A percentile compares a stretch with the other conserved stretches of the same genome.
phyloP scores from a whole-genome alignment of 352 stramenopile genomes.

The Phytophthora multivora region DNA sequence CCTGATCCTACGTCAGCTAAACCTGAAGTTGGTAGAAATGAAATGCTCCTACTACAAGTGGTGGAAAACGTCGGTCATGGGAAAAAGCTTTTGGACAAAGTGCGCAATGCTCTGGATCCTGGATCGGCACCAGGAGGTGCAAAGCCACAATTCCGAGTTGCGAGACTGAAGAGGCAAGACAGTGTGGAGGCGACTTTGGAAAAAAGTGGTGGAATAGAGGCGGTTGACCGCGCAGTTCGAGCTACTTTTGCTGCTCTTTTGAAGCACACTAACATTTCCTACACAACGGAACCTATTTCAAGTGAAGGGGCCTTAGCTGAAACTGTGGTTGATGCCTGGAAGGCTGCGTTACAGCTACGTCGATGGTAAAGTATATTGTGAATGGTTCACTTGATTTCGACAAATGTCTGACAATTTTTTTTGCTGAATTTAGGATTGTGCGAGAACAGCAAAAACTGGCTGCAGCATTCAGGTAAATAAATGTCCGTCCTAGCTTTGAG shows the following conservation, averaged over 20 bases:
- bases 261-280: slow-evolving; percentile 82
- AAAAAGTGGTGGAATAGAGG: slow-evolving; percentile 84
- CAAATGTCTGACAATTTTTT: not conserved
- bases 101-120: slow-evolving; percentile 73
- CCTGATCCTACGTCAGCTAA: slow-evolving; percentile 1
- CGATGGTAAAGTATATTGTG: slow-evolving; percentile 58
- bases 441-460: slow-evolving; percentile 88
- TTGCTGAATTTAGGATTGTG: slow-evolving; percentile 67
- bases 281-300: slow-evolving; percentile 66
- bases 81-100: slow-evolving; percentile 83
- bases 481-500: not conserved
- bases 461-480: slow-evolving; percentile 53
- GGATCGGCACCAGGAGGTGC: slow-evolving; percentile 30
- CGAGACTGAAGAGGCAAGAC: slow-evolving; percentile 76
- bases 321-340: slow-evolving; percentile 72
- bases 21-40: slow-evolving; percentile 42
- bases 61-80: slow-evolving; percentile 71
- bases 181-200: slow-evolving; percentile 85
- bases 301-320: slow-evolving; percentile 68
- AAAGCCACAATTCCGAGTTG: slow-evolving; percentile 70
- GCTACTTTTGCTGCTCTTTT: slow-evolving; percentile 79
- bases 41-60: slow-evolving; percentile 71
- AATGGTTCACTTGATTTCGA: not conserved
- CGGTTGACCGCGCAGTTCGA: slow-evolving; percentile 80
- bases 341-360: slow-evolving; percentile 76